Base-by-base conservation (phyloP, 2,329 filamentous ascomycete species). In the Byssoonygena ceratinophila region DNA sequence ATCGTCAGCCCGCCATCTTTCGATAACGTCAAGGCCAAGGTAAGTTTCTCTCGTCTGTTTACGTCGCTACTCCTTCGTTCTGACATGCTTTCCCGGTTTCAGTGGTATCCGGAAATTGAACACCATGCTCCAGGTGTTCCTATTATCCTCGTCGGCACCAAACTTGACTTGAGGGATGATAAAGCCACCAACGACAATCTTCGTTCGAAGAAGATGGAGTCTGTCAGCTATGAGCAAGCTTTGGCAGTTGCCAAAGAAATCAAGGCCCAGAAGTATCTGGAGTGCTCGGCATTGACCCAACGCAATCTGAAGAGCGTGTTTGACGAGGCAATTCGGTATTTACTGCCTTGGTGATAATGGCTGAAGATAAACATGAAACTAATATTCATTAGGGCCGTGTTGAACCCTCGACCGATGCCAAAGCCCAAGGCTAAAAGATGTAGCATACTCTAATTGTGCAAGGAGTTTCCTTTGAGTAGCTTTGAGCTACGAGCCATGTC, bases 11-110 rank as follows among this genome's bases (percentile, higher is more conserved):
- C 91, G 46, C 88, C 92, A 20, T 96, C 91, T 29, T 97, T 96
- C 66, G 92, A 97, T 74, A 98, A 98, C 81, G 91, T 98, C 68
- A 92, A 89, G 75, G 90, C 90, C 56, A 98, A 97, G 84, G 90
- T 95, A 76, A 60, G 76, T 65, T 31, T 22, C 22, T 27, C 3
- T 29, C 22, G 32, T 40, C 12, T 20, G 5, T 12, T 2, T 31
- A 39, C 3, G 36, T 25, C 14, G 4, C 16, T 40, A 39, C 9
- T 25, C 23, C 48, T 55, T 45, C n/a, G 25, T 34, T 20, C 43
- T 40, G 31, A 46, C 18, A 37, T 23, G 8, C 46, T 29, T 53
- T 56, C 54, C 46, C 57, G 39, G 56, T 39, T 23, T n/a, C 58
- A 97, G 89, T 97, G 91, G 91, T 91, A 85, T 71, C 91, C 92